Evolutionary conservation across 129 eudicot species (phyloP).

Genomic region (Flaveria ramosissima): DNA sequence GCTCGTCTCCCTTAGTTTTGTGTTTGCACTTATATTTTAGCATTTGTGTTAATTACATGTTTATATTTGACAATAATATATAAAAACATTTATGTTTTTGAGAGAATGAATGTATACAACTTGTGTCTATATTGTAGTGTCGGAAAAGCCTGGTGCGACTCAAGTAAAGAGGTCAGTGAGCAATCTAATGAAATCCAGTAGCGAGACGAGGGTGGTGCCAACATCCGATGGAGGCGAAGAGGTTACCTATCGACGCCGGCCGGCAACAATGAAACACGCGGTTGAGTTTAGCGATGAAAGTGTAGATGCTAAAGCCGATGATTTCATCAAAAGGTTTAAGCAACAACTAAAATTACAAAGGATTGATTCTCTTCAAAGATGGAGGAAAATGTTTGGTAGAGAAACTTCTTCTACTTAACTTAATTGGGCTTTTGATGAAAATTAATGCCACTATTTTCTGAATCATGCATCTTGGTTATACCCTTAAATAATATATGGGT

Average conservation of each 20-base stretch:
- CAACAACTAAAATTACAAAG: conserved; percentile 66
- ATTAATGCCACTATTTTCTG: no score
- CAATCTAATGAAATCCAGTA: conserved; percentile 34
- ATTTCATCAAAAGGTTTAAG: conserved; percentile 66
- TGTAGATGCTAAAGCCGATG: conserved; percentile 67
- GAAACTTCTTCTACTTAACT: conserved; percentile 25
- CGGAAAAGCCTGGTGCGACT: no score
- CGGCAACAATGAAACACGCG: conserved; percentile 41
- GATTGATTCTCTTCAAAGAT: conserved; percentile 55
- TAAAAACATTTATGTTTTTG: no score
- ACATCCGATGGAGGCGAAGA: conserved; percentile 2
- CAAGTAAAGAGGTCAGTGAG: background rate
- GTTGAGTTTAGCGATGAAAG: conserved; percentile 38
- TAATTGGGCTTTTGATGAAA: background rate
- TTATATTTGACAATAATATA: no score
- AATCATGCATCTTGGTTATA: no score
- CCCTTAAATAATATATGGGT: no score
- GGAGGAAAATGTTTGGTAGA: conserved; percentile 45
- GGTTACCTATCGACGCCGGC: conserved; percentile 30
- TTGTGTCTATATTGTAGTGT: no score
- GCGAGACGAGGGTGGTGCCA: no score
- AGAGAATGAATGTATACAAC: no score
- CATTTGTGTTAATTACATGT: no score
- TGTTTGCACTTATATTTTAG: no score
- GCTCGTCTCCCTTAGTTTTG: no score